Conservation (phyloP, 1,139 yeast species). For the Yamadazyma sp. region DNA sequence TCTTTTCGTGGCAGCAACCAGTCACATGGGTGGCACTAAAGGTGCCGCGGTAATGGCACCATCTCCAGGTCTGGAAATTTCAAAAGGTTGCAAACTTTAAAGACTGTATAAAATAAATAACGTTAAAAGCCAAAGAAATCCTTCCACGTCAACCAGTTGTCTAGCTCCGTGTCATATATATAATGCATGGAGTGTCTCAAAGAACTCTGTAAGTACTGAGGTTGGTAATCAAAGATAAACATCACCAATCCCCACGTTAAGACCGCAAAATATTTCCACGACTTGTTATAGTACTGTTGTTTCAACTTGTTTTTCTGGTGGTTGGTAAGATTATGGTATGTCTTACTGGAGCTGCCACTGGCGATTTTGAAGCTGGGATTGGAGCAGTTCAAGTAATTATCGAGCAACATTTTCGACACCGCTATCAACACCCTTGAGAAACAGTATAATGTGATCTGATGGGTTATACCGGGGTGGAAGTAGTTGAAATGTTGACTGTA, state of each 20-base stretch:
- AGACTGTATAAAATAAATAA: too few species aligned
- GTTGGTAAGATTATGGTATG: conserved; percentile 29
- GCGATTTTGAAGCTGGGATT: conserved; percentile 35
- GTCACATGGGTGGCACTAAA: too few species aligned
- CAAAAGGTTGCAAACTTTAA: too few species aligned
- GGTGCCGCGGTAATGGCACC: too few species aligned
- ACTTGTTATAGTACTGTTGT: conserved; percentile 34
- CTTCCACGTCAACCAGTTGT: conserved; percentile 42
- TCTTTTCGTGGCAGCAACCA: background rate
- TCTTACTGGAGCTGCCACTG: conserved; percentile 6
- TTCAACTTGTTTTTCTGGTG: conserved; percentile 36
- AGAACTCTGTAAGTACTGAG: conserved; percentile 62
- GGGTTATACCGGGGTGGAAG: conserved; percentile 51
- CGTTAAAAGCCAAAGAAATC: conserved; percentile 38
- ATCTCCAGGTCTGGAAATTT: too few species aligned
- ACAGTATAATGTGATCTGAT: conserved; percentile 62
- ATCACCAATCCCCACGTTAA: conserved; percentile 74
- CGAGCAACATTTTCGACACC: conserved; percentile 46
- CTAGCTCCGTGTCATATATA: conserved; percentile 59
- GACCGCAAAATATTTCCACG: conserved; percentile 71
- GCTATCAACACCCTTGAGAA: conserved; percentile 60
- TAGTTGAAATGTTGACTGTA: conserved; percentile 57
- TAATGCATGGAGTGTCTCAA: conserved; percentile 72
- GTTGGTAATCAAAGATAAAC: conserved; percentile 67
- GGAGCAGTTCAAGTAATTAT: conserved; percentile 33